Base-by-base conservation (phyloP, 768 basidiomycete species). In the Auriscalpium orientale region DNA sequence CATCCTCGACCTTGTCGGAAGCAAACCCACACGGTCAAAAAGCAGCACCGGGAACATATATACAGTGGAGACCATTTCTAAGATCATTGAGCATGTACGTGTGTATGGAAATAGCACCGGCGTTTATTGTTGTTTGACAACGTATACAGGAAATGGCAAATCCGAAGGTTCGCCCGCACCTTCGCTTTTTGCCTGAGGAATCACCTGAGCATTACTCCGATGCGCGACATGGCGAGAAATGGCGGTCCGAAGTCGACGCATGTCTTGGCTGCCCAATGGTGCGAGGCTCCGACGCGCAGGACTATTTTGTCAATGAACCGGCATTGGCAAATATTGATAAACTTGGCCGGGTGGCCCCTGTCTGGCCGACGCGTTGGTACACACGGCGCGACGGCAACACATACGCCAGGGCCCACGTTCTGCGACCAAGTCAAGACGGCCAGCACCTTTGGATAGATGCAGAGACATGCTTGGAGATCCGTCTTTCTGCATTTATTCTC, bases 271-370 rank as follows among this genome's bases (percentile, higher is more conserved):
- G 44, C 2, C 59, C 59, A n/a, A 60, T 62, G 62, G 57, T 47
- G 7, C 58, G 62, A 5, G 28, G 36, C 16, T 8, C 37, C 21
- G 28, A 44, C 1, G 62, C 54, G 0, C 48, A 57, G 16, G 62
- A 64, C 46, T 63, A 46, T 34, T 64, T 56, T 50, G 57, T 62
- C 3, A 35, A 62, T 11, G 63, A 62, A 43, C 54, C 57, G 2
- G 56, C 55, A 0, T 13, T 62, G 12, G 62, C 56, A 2, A 51
- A 58, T 22, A 47, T 54, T 8, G 51, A 28, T 46, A 10, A 34
- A 35, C 12, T 28, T 48, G 59, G 56, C 1, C 12, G 38, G 0
- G 11, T 34, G 2, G 3, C 2, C 18, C 51, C 51, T 1, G 51
- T 53, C 16, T 43, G n/a, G 38, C 18, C 22, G 1, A 53, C 51